A percentile compares a stretch with the other conserved stretches of the same genome.
These are phyloP conservation scores for Leccinum angustisporum DNA, from an alignment of 1,284 basidiomycete genomes.

Conservation along the genomic window DNA sequence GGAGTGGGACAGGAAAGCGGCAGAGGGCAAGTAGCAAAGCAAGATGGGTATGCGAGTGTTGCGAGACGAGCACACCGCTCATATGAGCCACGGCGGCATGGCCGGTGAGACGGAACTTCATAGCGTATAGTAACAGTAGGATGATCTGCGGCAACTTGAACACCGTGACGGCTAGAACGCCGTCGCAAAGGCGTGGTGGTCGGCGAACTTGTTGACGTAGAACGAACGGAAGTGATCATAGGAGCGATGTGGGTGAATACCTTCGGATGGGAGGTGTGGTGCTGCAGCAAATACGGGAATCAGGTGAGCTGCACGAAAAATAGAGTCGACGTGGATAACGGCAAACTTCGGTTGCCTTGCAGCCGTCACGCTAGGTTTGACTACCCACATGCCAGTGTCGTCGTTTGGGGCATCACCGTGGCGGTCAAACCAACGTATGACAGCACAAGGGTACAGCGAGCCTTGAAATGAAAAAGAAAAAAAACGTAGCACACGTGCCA, in stretches of 20 bases:
- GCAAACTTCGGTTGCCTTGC: background rate
- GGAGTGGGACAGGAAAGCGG: too few species aligned
- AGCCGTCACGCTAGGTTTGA: background rate
- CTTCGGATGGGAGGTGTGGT: background rate
- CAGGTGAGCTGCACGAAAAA: slow-evolving; percentile 11
- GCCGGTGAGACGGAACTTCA: background rate
- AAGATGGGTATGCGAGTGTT: too few species aligned
- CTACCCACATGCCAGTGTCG: slow-evolving; percentile 13
- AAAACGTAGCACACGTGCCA: background rate
- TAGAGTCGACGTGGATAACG: slow-evolving; percentile 10
- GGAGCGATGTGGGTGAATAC: background rate
- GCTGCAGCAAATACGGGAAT: slow-evolving; percentile 8
- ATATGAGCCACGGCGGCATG: too few species aligned
- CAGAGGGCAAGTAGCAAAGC: too few species aligned
- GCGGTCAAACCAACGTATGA: slow-evolving; percentile 13
- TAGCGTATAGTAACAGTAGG: background rate
- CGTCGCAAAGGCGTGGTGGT: background rate
- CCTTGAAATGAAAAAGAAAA: slow-evolving; percentile 4
- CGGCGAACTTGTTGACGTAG: background rate
- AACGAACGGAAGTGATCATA: background rate
- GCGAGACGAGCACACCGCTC: too few species aligned
- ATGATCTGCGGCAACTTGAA: background rate
- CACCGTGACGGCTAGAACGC: background rate
- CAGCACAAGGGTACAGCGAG: slow-evolving; percentile 5
- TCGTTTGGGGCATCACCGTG: background rate